phyloP scores from a whole-genome alignment of 495 filamentous ascomycete genomes.

The Astrothelium subdiscretum region DNA sequence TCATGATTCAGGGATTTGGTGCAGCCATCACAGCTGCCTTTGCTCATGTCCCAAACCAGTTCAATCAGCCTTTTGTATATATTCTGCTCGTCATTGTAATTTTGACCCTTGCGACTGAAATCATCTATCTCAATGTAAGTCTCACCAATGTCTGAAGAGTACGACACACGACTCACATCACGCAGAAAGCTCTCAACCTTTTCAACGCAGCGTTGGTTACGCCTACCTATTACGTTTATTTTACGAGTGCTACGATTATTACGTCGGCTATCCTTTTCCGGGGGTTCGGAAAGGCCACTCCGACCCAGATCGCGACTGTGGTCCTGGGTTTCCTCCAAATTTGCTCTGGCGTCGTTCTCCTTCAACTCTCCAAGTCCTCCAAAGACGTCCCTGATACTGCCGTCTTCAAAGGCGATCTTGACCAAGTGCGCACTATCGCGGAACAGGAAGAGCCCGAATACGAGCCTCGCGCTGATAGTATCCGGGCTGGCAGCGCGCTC shows the following conservation, averaged over 20 bases:
- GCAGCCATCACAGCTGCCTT: conserved; percentile 85
- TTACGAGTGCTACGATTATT: conserved; percentile 89
- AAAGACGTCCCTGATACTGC: conserved; percentile 94
- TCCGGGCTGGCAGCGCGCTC: conserved; percentile 84
- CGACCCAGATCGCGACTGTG: conserved; percentile 70
- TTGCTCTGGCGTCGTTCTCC: conserved; percentile 86
- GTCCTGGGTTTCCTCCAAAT: conserved; percentile 92
- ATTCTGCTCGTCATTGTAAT: conserved; percentile 86
- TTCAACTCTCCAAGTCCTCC: conserved; percentile 95
- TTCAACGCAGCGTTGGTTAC: conserved; percentile 97
- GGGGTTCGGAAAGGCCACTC: conserved; percentile 85
- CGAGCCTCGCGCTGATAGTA: conserved; percentile 92
- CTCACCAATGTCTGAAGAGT: conserved; percentile 4
- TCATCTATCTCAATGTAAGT: conserved; percentile 88
- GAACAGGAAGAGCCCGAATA: conserved; percentile 90
- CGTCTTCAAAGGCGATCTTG: conserved; percentile 83
- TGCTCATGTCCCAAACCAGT: too few relatives aligned
- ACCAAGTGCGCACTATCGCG: conserved; percentile 89
- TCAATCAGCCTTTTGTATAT: conserved; percentile 96
- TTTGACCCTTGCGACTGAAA: conserved; percentile 77
- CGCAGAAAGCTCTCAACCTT: conserved; percentile 92
- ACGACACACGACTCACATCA: conserved; percentile 21
- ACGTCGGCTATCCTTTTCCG: conserved; percentile 87
- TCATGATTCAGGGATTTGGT: conserved; percentile 87
- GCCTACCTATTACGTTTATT: conserved; percentile 96